Conservation (phyloP, 768 basidiomycete species). For the Psilocybe sp. region DNA sequence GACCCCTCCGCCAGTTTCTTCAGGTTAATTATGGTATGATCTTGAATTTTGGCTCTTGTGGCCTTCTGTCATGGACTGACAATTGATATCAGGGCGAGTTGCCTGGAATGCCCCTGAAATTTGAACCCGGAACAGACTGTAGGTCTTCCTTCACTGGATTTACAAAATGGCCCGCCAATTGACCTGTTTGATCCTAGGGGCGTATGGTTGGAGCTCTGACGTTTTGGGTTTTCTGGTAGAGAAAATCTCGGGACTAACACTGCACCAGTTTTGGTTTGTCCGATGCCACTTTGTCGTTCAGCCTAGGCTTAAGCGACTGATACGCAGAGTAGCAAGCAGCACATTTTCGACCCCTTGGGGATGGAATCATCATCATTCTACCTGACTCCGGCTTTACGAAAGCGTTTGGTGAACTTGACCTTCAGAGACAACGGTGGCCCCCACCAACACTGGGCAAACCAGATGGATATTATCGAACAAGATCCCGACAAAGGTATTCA, state of each 20-base stretch:
- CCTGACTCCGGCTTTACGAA: slow-evolving; percentile 20
- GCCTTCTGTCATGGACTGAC: not conserved
- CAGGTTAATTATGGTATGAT: slow-evolving; percentile 13
- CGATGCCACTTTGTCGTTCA: not conserved
- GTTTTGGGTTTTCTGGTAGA: slow-evolving; percentile 29
- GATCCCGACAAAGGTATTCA: slow-evolving; percentile 24
- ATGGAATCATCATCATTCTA: slow-evolving; percentile 25
- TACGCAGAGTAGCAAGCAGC: slow-evolving; percentile 18
- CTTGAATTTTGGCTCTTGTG: not conserved
- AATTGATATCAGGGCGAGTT: slow-evolving; percentile 16
- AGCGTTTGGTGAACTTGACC: slow-evolving; percentile 14
- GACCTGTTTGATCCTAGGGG: slow-evolving; percentile 12
- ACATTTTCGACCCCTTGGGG: slow-evolving; percentile 28
- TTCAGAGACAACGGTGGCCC: slow-evolving; percentile 15
- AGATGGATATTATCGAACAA: slow-evolving; percentile 17
- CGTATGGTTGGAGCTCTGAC: slow-evolving; percentile 29
- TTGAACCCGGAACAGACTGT: slow-evolving; percentile 31
- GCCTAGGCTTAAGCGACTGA: too few species aligned
- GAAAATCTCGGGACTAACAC: slow-evolving; percentile 23
- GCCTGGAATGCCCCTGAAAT: slow-evolving; percentile 22
- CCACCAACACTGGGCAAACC: slow-evolving; percentile 12
- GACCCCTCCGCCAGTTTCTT: slow-evolving; percentile 14
- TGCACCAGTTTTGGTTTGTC: slow-evolving; percentile 26
- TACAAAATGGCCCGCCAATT: not conserved
- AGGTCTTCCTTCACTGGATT: slow-evolving; percentile 1